phyloP scores from a whole-genome alignment of 2,329 filamentous ascomycete genomes.

The Cladosporium oxysporum region DNA sequence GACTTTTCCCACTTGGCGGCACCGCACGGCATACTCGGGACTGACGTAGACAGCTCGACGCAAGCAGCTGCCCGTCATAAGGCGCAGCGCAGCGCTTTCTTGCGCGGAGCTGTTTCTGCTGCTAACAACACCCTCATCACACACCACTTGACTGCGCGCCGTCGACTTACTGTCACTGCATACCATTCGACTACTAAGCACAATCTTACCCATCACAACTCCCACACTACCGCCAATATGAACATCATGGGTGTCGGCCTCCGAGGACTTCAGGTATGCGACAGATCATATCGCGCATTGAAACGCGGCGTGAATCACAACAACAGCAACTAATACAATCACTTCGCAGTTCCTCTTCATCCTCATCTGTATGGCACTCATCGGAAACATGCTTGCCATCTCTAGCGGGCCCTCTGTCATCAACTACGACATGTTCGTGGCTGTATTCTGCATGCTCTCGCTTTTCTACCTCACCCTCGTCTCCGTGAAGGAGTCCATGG shows the following conservation, averaged over 20 bases:
- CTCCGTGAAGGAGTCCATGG: slow-evolving; percentile 55
- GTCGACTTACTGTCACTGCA: neutral
- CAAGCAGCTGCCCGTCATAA: slow-evolving; percentile 6
- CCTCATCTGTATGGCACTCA: slow-evolving; percentile 60
- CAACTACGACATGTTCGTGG: slow-evolving; percentile 68
- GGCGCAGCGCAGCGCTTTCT: neutral
- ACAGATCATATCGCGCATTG: neutral
- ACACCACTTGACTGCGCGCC: neutral
- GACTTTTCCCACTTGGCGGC: slow-evolving; percentile 16
- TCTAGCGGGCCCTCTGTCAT: slow-evolving; percentile 51
- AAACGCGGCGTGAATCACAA: neutral
- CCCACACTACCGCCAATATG: slow-evolving; percentile 20
- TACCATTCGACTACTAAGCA: neutral
- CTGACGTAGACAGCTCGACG: neutral
- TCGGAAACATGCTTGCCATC: slow-evolving; percentile 64
- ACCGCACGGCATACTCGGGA: neutral
- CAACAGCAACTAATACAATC: slow-evolving; percentile 7
- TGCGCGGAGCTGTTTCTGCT: neutral
- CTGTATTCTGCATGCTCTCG: slow-evolving; percentile 65
- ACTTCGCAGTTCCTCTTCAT: slow-evolving; percentile 57
- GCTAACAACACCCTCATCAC: neutral
- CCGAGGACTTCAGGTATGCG: slow-evolving; percentile 32
- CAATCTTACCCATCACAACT: neutral
- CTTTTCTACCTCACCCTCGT: slow-evolving; percentile 63
- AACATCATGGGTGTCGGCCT: slow-evolving; percentile 32